Conservation (phyloP, 305 asterid genomes). For the Ilex paraguariensis region DNA sequence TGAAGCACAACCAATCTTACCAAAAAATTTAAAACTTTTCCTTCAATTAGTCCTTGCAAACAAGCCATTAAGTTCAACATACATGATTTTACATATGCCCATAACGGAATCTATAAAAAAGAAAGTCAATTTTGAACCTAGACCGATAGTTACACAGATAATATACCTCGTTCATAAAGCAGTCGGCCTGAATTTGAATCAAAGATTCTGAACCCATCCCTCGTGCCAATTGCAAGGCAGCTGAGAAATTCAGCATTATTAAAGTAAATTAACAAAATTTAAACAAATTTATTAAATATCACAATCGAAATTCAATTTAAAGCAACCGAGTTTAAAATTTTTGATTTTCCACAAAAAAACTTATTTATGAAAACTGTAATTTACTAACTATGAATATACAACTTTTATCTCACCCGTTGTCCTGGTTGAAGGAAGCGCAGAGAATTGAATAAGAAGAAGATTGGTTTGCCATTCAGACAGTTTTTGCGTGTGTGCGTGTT, state of each 20-base stretch:
- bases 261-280: neutral
- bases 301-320: neutral
- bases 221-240: constrained; percentile 83
- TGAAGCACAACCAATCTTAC: neutral
- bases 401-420: constrained; percentile 39
- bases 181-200: constrained; percentile 73
- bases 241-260: constrained; percentile 21
- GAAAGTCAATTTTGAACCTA: constrained; percentile 2
- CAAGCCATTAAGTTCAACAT: neutral
- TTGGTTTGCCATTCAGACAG: constrained; percentile 44
- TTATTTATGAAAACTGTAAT: neutral
- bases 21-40: neutral
- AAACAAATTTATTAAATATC: neutral
- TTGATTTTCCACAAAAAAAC: neutral
- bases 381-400: no score
- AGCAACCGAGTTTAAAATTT: neutral
- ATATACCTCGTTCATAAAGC: constrained; percentile 69
- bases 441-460: constrained; percentile 50
- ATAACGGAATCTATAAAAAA: neutral
- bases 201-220: constrained; percentile 67
- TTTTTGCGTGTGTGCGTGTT: no score
- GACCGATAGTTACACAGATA: neutral
- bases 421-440: constrained; percentile 88
- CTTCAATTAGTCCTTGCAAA: neutral
- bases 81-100: neutral